Evolutionary conservation across 331 rosid genomes (phyloP).

Genomic region (Erythrophleum ivorense): DNA sequence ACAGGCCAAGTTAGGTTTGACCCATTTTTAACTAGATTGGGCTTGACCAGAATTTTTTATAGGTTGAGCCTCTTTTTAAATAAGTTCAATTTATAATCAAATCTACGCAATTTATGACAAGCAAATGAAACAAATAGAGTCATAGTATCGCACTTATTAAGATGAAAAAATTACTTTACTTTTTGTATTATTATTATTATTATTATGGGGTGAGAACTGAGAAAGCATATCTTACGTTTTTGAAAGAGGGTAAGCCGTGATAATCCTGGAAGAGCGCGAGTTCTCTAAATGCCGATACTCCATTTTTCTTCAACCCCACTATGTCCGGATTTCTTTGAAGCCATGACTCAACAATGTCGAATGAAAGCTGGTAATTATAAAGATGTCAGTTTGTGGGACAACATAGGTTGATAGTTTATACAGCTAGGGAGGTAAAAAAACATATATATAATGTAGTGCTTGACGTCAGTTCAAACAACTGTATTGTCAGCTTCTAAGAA

Average conservation of each 20-base stretch:
- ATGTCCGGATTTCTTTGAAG: slow-evolving; percentile 57
- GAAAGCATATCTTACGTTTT: slow-evolving; percentile 54
- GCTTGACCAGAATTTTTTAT: too few species aligned
- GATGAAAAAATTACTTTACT: too few species aligned
- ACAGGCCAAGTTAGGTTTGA: too few species aligned
- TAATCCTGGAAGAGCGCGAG: slow-evolving; percentile 94
- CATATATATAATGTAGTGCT: neutral
- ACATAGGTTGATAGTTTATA: neutral
- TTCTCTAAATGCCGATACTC: slow-evolving; percentile 65
- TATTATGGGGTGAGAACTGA: neutral
- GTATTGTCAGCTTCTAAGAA: slow-evolving; percentile 2
- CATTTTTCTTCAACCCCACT: slow-evolving; percentile 58
- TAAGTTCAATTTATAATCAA: too few species aligned
- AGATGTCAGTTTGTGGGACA: slow-evolving; percentile 29
- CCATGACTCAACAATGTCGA: slow-evolving; percentile 77
- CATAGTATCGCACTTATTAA: too few species aligned
- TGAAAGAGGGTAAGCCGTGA: slow-evolving; percentile 76
- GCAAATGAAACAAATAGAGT: too few species aligned
- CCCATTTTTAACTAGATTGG: too few species aligned
- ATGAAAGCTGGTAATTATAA: slow-evolving; percentile 60
- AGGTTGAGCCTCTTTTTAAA: too few species aligned
- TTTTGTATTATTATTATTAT: too few species aligned
- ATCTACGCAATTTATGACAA: too few species aligned
- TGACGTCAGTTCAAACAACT: neutral
- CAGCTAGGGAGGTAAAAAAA: neutral